phyloP scores from a whole-genome alignment of 2,329 filamentous ascomycete species.

The Sclerotinia minor region DNA sequence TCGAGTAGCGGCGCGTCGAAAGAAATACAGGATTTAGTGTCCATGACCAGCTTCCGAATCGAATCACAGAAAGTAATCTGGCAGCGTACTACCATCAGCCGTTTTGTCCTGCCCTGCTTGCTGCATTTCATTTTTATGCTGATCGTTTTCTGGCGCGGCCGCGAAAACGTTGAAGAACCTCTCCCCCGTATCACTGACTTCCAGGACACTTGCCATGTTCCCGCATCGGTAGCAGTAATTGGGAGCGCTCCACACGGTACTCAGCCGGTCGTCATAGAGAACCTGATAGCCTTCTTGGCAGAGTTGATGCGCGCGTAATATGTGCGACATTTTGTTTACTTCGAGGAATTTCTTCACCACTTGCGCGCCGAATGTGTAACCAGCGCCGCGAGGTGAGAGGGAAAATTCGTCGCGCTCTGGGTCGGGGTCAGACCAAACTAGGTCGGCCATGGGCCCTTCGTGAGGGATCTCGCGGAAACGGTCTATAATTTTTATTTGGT shows the following conservation, averaged over 20 bases:
- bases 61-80: conserved; percentile 66
- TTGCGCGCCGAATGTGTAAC: conserved; percentile 96
- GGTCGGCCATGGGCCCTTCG: conserved; percentile 98
- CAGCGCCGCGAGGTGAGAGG: conserved; percentile 86
- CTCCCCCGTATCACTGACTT: conserved; percentile 91
- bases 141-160: conserved; percentile 92
- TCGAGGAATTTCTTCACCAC: conserved; percentile 98
- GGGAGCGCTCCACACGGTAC: conserved; percentile 96
- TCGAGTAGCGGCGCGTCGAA: not conserved
- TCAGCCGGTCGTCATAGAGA: conserved; percentile 89
- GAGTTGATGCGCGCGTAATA: conserved; percentile 94
- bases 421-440: conserved; percentile 98
- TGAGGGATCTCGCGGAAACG: conserved; percentile 98
- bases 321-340: conserved; percentile 97
- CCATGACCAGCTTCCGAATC: not conserved
- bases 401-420: conserved; percentile 97
- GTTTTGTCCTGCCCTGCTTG: conserved; percentile 72
- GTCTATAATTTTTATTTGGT: conserved; percentile 99
- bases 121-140: conserved; percentile 84
- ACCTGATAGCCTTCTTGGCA: conserved; percentile 98
- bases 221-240: conserved; percentile 85
- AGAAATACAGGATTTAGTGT: conserved; percentile 5
- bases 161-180: conserved; percentile 98
- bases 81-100: conserved; percentile 63
- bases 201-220: conserved; percentile 94